These are phyloP conservation scores for Spergularia bocconei DNA, from an alignment of 148 eudicot species.

Conservation along the genomic window DNA sequence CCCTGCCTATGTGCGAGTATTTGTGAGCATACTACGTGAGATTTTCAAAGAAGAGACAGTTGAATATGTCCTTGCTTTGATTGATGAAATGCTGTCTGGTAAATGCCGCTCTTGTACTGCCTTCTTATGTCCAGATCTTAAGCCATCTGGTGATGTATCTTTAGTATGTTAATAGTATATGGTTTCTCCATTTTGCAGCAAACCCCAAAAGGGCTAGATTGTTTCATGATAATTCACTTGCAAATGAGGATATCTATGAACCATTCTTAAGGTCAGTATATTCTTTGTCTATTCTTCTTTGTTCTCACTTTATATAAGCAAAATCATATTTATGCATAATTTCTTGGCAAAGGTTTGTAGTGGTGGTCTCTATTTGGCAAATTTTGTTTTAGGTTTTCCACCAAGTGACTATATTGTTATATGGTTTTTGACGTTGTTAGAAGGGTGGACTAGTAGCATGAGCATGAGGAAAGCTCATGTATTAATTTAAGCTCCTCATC, in stretches of 20 bases:
- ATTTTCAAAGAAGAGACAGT: constrained; percentile 94
- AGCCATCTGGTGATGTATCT: constrained; percentile 3
- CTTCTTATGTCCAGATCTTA: constrained; percentile 6
- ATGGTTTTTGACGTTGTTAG: no score
- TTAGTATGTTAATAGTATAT: constrained; percentile 14
- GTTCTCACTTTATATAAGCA: background rate
- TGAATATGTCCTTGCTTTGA: constrained; percentile 86
- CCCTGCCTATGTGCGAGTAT: constrained; percentile 73
- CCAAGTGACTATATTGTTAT: no score
- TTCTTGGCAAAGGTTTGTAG: background rate
- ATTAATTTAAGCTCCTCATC: background rate
- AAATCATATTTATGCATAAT: background rate
- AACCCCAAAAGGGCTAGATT: constrained; percentile 86
- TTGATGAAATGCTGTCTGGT: constrained; percentile 95
- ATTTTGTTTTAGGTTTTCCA: background rate
- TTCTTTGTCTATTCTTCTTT: background rate
- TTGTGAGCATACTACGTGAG: constrained; percentile 82
- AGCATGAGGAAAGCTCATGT: background rate
- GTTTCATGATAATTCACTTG: constrained; percentile 87
- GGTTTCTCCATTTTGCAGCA: constrained; percentile 44
- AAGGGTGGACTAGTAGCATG: background rate
- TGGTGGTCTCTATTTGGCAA: background rate
- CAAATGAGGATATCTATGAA: constrained; percentile 77
- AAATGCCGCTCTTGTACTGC: constrained; percentile 15
- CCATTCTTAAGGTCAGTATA: constrained; percentile 71